Base-by-base conservation (phyloP, 31 red algal genomes). In the Asparagopsis taxiformis region DNA sequence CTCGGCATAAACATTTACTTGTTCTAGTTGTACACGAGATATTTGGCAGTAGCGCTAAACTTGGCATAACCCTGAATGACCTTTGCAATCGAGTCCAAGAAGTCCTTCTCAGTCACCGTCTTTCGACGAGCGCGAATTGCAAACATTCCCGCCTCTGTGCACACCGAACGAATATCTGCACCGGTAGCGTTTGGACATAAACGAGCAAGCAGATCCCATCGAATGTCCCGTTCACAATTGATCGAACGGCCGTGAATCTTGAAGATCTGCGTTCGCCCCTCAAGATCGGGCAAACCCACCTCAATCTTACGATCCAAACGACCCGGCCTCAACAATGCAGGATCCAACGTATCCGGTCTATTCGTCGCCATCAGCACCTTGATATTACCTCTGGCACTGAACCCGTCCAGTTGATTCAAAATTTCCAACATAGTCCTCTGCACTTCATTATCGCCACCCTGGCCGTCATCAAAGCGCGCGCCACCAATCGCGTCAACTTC, bases 331-430 rank as follows among this genome's bases (percentile, higher is more conserved):
- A 99, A 54, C 31, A 99, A 71, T 29, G 97, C 97, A 50, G 97
- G 97, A 75, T 99, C 97, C 29, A 99, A 57, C 5, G 97, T 99
- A 65, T 99, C 97, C 0, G 97, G 92, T 53, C 97, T 76, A 66
- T 99, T 99, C 9, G 97, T 99, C 25, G 97, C 97, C 97, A 99
- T 99, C 31, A 99, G 74, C 19, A 99, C 97, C 72, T 99, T 99
- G 50, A 99, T 96, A 39, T 99, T 99, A 28, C 92, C 92, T 26
- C 92, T 70, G 20, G 92, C 89, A 64, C 88, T 88, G 44, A 99
- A 99, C 16, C 97, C 97, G 67, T 99, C 97, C 11, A 99, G 77
- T 72, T 99, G 97, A 62, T 99, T 99, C 3, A 99, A 73, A 75
- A 99, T 95, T 80, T 99, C 97, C 23, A 99, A 81, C 92, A 99